Percentiles rank a stretch among this genome's conserved stretches.
Evolutionary conservation across 352 stramenopile genomes (phyloP).

Genomic region (Phytophthora citricola): DNA sequence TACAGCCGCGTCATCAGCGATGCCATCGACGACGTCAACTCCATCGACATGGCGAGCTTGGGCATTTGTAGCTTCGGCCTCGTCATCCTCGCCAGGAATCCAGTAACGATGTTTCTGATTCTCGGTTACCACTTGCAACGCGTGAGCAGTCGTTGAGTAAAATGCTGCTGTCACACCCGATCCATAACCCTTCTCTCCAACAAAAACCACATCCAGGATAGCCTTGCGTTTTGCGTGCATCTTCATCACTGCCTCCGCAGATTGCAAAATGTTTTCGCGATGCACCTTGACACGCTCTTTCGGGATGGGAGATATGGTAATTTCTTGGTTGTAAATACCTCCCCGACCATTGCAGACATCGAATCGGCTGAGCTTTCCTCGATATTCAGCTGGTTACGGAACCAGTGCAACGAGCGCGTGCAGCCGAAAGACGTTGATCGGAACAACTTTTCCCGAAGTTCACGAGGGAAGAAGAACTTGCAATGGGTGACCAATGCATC

Average conservation of each 20-base stretch:
- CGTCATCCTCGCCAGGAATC: constrained; percentile 63
- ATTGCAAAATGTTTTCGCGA: constrained; percentile 76
- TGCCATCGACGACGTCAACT: constrained; percentile 9
- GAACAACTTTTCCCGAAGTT: constrained; percentile 77
- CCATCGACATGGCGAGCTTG: constrained; percentile 3
- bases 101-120: constrained; percentile 59
- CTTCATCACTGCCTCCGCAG: constrained; percentile 84
- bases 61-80: constrained; percentile 23
- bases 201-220: constrained; percentile 86
- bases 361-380: constrained; percentile 43
- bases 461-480: constrained; percentile 84
- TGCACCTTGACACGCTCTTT: constrained; percentile 90
- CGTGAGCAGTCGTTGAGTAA: constrained; percentile 80
- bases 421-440: constrained; percentile 82
- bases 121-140: constrained; percentile 62
- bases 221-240: constrained; percentile 86
- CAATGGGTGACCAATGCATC: constrained; percentile 76
- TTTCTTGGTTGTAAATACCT: constrained; percentile 79
- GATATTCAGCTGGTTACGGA: constrained; percentile 69
- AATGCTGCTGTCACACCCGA: constrained; percentile 87
- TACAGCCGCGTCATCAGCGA: constrained; percentile 44
- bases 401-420: constrained; percentile 84
- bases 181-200: constrained; percentile 86
- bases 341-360: constrained; percentile 33
- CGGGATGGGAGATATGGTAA: constrained; percentile 82